Evolutionary conservation across 2,329 filamentous ascomycete species (phyloP).

Genomic region (Cytospora schulzeri): DNA sequence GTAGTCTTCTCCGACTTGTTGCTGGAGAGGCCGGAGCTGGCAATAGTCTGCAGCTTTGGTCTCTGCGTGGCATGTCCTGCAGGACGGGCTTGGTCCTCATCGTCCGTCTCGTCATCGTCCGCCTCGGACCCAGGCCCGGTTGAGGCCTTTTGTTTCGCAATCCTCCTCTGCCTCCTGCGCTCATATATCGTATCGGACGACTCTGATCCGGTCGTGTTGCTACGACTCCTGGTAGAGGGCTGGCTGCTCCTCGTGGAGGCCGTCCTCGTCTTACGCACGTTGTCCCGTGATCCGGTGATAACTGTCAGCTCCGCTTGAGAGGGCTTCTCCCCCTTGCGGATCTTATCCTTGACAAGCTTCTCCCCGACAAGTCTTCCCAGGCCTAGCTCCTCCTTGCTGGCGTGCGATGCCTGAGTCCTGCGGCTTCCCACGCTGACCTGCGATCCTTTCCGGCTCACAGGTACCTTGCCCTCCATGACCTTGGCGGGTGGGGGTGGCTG

Average conservation of each 20-base stretch:
- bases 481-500: constrained; percentile 88
- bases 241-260: constrained; percentile 34
- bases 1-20: constrained; percentile 36
- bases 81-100: constrained; percentile 31
- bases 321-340: constrained; percentile 45
- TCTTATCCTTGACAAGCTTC: constrained; percentile 49
- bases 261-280: constrained; percentile 30
- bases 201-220: constrained; percentile 35
- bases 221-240: constrained; percentile 31
- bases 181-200: constrained; percentile 30
- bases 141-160: constrained; percentile 16
- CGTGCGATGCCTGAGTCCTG: constrained; percentile 40
- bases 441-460: constrained; percentile 65
- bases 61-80: constrained; percentile 43
- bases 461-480: constrained; percentile 86
- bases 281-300: constrained; percentile 29
- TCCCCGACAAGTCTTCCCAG: constrained; percentile 48
- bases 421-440: constrained; percentile 54
- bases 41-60: constrained; percentile 51
- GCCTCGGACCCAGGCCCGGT: constrained; percentile 30
- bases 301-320: constrained; percentile 32
- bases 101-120: constrained; percentile 37
- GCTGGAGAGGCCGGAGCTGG: constrained; percentile 43
- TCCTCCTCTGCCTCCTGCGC: constrained; percentile 24
- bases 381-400: constrained; percentile 42